Conservation (phyloP, 2,329 filamentous ascomycete genomes). For the Phaeosphaeria sp. region DNA sequence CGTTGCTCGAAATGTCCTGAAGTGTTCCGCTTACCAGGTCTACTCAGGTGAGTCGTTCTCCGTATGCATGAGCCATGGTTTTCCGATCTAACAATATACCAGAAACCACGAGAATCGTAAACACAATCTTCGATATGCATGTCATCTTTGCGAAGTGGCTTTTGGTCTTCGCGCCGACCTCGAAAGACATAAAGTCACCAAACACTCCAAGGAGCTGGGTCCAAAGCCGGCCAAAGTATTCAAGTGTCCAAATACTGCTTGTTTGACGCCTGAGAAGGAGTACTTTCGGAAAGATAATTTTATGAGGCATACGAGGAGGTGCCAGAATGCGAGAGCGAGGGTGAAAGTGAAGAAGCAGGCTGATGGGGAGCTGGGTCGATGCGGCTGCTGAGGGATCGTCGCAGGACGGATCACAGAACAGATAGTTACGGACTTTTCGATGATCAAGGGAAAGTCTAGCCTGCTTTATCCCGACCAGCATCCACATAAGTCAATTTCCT, state of each 20-base stretch:
- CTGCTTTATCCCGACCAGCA: no score
- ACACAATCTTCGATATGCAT: slow-evolving; percentile 7
- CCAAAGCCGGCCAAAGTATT: background rate
- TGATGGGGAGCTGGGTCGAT: background rate
- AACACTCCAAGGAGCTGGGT: background rate
- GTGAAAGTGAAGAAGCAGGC: background rate
- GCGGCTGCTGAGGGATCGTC: no score
- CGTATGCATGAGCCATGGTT: no score
- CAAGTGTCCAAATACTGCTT: background rate
- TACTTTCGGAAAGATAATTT: slow-evolving; percentile 3
- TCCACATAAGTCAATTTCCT: no score
- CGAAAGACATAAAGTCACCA: background rate
- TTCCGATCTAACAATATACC: background rate
- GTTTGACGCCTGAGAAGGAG: background rate
- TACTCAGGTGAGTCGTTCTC: background rate
- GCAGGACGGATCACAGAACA: no score
- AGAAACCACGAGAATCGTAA: slow-evolving; percentile 5
- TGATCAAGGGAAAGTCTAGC: no score
- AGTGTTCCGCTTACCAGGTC: background rate
- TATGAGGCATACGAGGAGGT: background rate
- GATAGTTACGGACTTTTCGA: no score
- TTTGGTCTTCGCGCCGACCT: slow-evolving; percentile 7
- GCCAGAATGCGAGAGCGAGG: background rate
- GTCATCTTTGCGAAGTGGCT: background rate
- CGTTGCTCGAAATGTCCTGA: background rate